Base-by-base conservation (phyloP, 2,329 filamentous ascomycete species). In the Neophaeococcomyces mojaviensis region DNA sequence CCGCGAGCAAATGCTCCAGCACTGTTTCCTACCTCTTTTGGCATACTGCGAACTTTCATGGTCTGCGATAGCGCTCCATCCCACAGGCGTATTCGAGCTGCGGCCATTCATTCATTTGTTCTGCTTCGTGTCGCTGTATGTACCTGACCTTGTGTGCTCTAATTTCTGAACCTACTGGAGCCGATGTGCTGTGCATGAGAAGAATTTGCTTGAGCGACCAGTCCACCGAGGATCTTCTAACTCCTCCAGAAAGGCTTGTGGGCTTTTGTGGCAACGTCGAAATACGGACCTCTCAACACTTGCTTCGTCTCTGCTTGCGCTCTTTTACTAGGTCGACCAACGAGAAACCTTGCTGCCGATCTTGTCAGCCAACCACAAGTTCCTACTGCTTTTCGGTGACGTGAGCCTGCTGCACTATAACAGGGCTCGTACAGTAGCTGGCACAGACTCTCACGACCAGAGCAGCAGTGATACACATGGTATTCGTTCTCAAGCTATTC, bases 11-110 rank as follows among this genome's bases (percentile, higher is more conserved):
- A 9, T 31, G 24, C 12, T 16, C 10, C 22, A 31, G 12, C 13
- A 41, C 24, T 41, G 18, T 16, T 31, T 35, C 22, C 26, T 43
- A 18, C 39, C 31, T 43, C 13, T 34, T 43, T 22, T 34, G 39
- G 22, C 30, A n/a, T 43, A 43, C 39, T 34, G 39, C 22, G 30
- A 43, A 43, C 30, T 22, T 24, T 32, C 15, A 16, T 19, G 22
- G 19, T 15, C 37, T 28, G 24, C 18, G 16, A 24, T 24, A 10
- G 18, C 12, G 19, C 24, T 15, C 16, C 37, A 24, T 18, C 37
- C 18, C 37, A 24, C 19, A 20, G 19, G 37, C 37, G 16, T 10
- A 12, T 26, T 37, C 34, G 34, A 18, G 6, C 16, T 10, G 16
- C 20, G 34, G 34, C 34, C 16, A 19, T 22, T n/a, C 16, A 34